Evolutionary conservation across 129 eudicot genomes (phyloP), one percentile per base, ranked within the genome.

Genomic region (Gnaphalium uliginosum): DNA sequence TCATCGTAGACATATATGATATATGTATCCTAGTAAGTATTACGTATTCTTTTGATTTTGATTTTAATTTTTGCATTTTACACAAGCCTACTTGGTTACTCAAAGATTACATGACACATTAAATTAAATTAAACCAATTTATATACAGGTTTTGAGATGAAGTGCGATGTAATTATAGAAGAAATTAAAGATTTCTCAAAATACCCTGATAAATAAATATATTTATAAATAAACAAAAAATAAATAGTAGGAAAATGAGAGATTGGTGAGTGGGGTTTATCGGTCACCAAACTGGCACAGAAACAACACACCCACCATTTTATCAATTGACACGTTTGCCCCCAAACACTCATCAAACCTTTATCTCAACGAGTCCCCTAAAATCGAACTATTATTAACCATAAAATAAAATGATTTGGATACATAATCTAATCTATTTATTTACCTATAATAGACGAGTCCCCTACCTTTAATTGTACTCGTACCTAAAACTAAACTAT

Each of bases 261-360:
- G 18, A 50, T 50, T 70, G 75, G 75, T 70, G 63, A 33, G 75
- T 70, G 75, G 75, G 63, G 75, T 51, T 51, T 6, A 50, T 70
- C 75, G 18, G 61, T 51, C 75, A 70, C 75, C 75, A 50, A 70
- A 70, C 62, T 46, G 18, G 25, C 75, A 70, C 25, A 70, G 46
- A 50, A 69, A 70, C 74, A 50, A 24, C 62, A 50, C 46, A 63
- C 66, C 75, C 19, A 51, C 63, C 75, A 27, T 70, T 51, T 26
- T n/a, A 70, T 48, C 63, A 70, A 50, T 27, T 69, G 43, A 50
- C 74, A 69, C 74, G 43, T 69, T 25, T 17, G 14, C 61, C 72
- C 71, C 23, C 71, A 30, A 29, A 68, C 19, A 70, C 75, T 70
- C 46, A 9, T 70, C 6, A 25, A 6, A 70, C 75, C 74, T 50